phyloP scores from a whole-genome alignment of 2,329 filamentous ascomycete species.

The Phialocephala subalpina region DNA sequence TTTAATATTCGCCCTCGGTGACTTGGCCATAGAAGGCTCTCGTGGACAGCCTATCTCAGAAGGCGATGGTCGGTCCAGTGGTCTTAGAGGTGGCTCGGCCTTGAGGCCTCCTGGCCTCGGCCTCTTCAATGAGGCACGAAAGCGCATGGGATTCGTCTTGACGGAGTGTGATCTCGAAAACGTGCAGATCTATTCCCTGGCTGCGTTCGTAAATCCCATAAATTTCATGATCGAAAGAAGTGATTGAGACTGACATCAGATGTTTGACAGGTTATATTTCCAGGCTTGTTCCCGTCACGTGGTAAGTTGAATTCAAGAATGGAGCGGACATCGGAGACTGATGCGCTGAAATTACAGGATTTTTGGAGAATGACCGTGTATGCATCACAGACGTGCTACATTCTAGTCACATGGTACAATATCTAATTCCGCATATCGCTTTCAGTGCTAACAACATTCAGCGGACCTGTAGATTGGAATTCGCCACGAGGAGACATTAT shows the following conservation, averaged over 20 bases:
- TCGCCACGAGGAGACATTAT: constrained; percentile 58
- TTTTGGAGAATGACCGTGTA: constrained; percentile 65
- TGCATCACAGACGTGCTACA: constrained; percentile 64
- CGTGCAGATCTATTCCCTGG: constrained; percentile 64
- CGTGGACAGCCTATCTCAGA: constrained; percentile 54
- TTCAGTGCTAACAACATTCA: constrained; percentile 32
- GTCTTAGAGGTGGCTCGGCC: constrained; percentile 58
- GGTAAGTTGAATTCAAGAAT: constrained; percentile 47
- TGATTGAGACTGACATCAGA: constrained; percentile 14
- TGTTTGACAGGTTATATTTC: constrained; percentile 56
- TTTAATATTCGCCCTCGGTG: constrained; percentile 65
- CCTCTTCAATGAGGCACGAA: constrained; percentile 69
- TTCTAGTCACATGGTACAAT: constrained; percentile 60
- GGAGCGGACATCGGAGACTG: constrained; percentile 18
- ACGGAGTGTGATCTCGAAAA: constrained; percentile 65
- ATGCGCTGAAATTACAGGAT: constrained; percentile 51
- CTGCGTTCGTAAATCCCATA: constrained; percentile 52
- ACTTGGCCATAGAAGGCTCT: constrained; percentile 61
- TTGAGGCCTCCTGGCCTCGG: constrained; percentile 62
- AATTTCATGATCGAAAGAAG: not conserved
- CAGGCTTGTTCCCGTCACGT: constrained; percentile 59
- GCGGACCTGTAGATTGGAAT: constrained; percentile 54
- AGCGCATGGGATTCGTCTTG: constrained; percentile 63
- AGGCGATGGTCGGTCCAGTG: constrained; percentile 56
- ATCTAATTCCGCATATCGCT: constrained; percentile 8